Evolutionary conservation across 495 filamentous ascomycete genomes (phyloP), one percentile per base, ranked within the genome.

Genomic region (Penicillium samsonianum): DNA sequence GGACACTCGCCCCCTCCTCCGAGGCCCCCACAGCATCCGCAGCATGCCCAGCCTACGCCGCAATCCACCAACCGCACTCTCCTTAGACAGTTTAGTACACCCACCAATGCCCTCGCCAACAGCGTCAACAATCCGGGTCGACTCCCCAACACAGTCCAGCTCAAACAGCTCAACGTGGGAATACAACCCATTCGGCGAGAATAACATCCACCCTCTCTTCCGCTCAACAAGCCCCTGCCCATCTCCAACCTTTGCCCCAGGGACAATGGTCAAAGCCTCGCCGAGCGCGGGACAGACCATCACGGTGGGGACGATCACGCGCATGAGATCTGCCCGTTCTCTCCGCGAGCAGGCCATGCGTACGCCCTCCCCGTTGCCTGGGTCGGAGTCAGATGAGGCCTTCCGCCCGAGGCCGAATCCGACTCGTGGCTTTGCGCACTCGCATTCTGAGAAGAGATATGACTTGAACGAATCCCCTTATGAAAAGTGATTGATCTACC

Each of bases 181-280:
- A 63, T 22, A 51, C 65, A 28, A 33, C 63, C 33, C 81, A 17
- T 56, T 33, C 46, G 45, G 79, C 65, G 88, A 94, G 67, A 80
- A 85, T 14, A 84, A 92, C 64, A 94, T 96, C 55, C 91, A 96
- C 65, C 91, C 91, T 1, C 80, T 96, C 11, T 94, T 96, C 73
- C 83, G 91, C 52, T 85, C 86, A 1, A 86, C 85, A 60, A 90
- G 85, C 42, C 87, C 89, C 0, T 82, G 78, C 0, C 88, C 88
- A 10, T 87, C 88, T 12, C 86, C 90, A 0, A 79, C 81, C 7
- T 80, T 82, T 0, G 86, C 85, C 0, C 82, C 86, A 0, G 87
- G 87, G 0, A 95, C 89, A 0, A 75, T 85, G 20, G 84, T 95
- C 35, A 79, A 82, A 7, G 90, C 88, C 9, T 84, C 87, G 1